A percentile compares a stretch with the other conserved stretches of the same genome.
Evolutionary conservation across 2,329 filamentous ascomycete genomes (phyloP).

Genomic region (Saccharata proteae): DNA sequence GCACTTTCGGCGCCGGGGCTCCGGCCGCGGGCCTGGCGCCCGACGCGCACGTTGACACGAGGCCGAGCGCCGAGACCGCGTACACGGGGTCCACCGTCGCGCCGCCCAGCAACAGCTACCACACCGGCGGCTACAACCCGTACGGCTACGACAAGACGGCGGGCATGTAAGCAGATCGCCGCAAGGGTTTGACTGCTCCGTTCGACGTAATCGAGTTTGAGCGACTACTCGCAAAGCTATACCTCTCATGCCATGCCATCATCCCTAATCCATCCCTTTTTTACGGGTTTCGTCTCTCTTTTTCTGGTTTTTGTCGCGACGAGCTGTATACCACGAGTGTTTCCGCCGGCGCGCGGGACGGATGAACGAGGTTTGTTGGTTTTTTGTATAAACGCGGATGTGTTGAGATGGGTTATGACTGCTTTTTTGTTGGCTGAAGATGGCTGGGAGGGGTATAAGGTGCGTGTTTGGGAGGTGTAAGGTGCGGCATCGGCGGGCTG

Average conservation of each 20-base stretch:
- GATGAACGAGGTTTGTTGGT: no score
- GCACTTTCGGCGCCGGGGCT: constrained; percentile 18
- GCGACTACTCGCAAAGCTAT: background rate
- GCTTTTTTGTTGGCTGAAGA: no score
- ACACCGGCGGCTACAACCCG: constrained; percentile 18
- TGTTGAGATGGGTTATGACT: no score
- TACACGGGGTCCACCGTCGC: constrained; percentile 38
- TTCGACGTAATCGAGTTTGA: background rate
- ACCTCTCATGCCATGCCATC: background rate
- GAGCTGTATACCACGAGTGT: background rate
- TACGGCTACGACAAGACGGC: constrained; percentile 25
- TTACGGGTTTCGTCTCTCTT: background rate
- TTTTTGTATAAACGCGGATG: no score
- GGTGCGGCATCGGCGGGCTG: background rate
- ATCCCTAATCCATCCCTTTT: background rate
- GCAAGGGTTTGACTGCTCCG: no score
- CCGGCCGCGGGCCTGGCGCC: constrained; percentile 16
- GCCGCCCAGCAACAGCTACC: constrained; percentile 19
- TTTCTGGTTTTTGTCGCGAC: background rate
- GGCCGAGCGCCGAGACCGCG: constrained; percentile 38
- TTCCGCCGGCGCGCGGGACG: background rate
- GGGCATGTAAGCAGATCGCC: background rate
- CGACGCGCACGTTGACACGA: constrained; percentile 20
- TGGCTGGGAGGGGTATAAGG: background rate
- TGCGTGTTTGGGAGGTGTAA: background rate